Evolutionary conservation across 768 basidiomycete genomes (phyloP), one percentile per base, ranked within the genome.

Genomic region (Butyriboletus loyo): DNA sequence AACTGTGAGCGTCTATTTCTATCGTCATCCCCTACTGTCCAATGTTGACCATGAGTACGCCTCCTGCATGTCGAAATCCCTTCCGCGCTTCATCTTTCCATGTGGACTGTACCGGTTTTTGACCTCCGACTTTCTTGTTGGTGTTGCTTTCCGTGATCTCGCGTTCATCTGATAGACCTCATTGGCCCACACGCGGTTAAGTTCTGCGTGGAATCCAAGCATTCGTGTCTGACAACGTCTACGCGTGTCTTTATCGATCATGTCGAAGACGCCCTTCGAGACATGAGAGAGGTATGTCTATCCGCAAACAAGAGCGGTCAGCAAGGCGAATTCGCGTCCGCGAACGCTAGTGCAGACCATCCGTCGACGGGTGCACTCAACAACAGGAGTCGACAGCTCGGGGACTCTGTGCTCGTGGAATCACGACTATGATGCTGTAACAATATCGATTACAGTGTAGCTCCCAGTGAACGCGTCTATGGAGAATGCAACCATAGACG

Each of bases 201-300:
- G 69, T 94, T 97, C 72, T 94, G 96, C 2, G 84, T 97, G 65
- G 96, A 98, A 67, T 91, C 88, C 40, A 98, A 98, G 68, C 72
- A 77, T 54, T 87, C 87, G 6, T 83, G 77, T 54, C 64, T 77
- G 4, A 62, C 72, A 17, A 95, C 93, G 17, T 89, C 89, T 17
- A 96, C 92, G 14, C 67, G 74, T 8, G 50, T 53, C 24, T 89
- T 96, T 66, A 85, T 87, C 60, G 64, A 74, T 41, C 79, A 81
- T 22, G 71, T 97, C 43, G 65, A 72, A 17, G 74, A 78, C 47
- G 84, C 87, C 15, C 65, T 98, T 57, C 64, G 75, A 49, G 85
- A 92, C 57, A 90, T 96, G 85, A 75, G 78, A 58, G 55, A 63
- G 6, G 67, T 87, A 21, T 88, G 84, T 50, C 53, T 64, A 7